Base-by-base conservation (phyloP, 306 rosid genomes). In the Quercus bicolor region DNA sequence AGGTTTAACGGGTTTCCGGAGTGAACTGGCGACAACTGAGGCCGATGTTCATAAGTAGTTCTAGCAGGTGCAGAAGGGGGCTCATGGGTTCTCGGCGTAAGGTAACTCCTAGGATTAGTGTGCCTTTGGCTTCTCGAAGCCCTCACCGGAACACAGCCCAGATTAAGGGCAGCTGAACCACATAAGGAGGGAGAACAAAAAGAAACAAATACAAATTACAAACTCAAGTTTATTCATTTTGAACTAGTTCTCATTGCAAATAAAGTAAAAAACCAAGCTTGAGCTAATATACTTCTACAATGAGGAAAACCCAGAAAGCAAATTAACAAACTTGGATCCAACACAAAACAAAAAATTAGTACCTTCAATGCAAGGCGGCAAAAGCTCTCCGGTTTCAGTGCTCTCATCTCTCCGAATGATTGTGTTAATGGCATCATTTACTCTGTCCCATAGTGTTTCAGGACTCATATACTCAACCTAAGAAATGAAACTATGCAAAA, bases 311-410 rank as follows among this genome's bases (percentile, higher is more conserved):
- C 28, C 65, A 79, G 68, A 5, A 76, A 29, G 6, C 77, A 60
- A 23, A 24, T 45, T 65, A 64, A 13, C 23, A 82, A 59, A 65
- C 75, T 48, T 78, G 78, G 82, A 85, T 78, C 83, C 79, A 72
- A n/a, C 71, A 37, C 60, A 78, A 72, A 53, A 31, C 80, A 24
- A 57, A 54, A 79, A 56, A 48, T 33, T 14, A 71, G 83, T 95
- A 96, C 99, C 99, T 96, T 96, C 99, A 80, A 96, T 90, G 73
- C 99, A 96, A 14, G 99, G 98, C 70, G 99, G 99, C 90, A 96
- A 86, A 65, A 91, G 93, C 84, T 86, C 97, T 23, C 94, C 94
- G 16, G 92, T 91, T 84, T 96, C 99, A 20, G 85, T 82, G 66
- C 87, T 89, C 87, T 93, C 98, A 40, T 96, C 99, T 80, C 96